Percentiles rank a stretch among this genome's conserved stretches.
Evolutionary conservation across 495 filamentous ascomycete species (phyloP).

Genomic region (Penicillium goetzii): DNA sequence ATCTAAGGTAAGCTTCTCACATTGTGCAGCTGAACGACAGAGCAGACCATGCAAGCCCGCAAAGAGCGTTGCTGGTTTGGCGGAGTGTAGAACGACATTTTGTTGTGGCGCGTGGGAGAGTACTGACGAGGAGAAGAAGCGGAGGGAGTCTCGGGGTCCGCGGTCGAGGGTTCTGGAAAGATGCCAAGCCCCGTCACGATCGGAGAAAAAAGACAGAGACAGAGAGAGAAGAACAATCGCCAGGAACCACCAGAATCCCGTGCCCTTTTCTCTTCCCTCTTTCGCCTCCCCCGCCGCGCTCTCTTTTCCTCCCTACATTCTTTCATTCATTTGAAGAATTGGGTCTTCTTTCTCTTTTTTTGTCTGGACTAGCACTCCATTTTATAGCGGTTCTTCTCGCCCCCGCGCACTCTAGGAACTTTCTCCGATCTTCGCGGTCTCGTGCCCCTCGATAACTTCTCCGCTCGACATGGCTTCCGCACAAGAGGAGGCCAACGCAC

Average conservation of each 20-base stretch:
- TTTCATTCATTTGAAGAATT: constrained; percentile 7
- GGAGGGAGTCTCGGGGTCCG: constrained; percentile 13
- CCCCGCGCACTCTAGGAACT: constrained; percentile 10
- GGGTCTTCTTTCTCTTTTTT: background rate
- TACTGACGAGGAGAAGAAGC: constrained; percentile 7
- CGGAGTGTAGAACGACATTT: constrained; percentile 60
- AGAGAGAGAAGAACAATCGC: constrained; percentile 8
- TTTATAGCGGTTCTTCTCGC: background rate
- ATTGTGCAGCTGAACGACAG: constrained; percentile 78
- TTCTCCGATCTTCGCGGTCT: constrained; percentile 34
- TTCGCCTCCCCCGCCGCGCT: constrained; percentile 3
- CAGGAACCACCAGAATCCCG: constrained; percentile 22
- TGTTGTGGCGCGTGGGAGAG: constrained; percentile 8
- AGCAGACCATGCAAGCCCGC: constrained; percentile 98
- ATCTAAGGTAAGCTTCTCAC: constrained; percentile 50
- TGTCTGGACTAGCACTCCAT: background rate
- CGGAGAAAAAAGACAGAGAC: constrained; percentile 34
- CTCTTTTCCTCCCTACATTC: constrained; percentile 25
- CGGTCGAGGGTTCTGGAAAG: constrained; percentile 26
- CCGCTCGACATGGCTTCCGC: constrained; percentile 52
- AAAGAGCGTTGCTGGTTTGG: constrained; percentile 74
- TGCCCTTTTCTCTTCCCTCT: constrained; percentile 5
- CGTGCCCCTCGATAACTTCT: constrained; percentile 38
- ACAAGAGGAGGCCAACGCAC: constrained; percentile 69
- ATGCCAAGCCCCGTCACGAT: constrained; percentile 35